These are phyloP conservation scores for Pythium insidiosum DNA, from an alignment of 352 stramenopile species.

Conservation along the genomic window DNA sequence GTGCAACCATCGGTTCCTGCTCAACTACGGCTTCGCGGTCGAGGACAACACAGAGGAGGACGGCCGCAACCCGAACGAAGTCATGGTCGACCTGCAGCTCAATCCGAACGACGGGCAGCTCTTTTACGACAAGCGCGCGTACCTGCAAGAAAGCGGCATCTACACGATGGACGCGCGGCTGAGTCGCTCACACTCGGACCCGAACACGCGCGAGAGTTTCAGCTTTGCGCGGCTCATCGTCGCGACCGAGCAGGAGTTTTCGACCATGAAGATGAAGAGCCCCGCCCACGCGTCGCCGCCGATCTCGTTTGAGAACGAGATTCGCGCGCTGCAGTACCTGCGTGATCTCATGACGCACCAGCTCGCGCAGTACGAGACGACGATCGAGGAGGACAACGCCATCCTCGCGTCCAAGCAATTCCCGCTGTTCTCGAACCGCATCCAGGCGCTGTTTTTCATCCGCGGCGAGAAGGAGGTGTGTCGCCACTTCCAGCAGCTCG, in stretches of 20 bases:
- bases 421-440: constrained; percentile 81
- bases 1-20: constrained; percentile 98
- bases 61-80: constrained; percentile 98
- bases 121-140: constrained; percentile 80
- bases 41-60: constrained; percentile 98
- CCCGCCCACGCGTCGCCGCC: constrained; percentile 68
- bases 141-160: constrained; percentile 81
- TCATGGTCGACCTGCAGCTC: constrained; percentile 86
- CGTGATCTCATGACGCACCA: constrained; percentile 74
- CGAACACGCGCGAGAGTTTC: constrained; percentile 81
- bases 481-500: constrained; percentile 70
- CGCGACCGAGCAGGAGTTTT: constrained; percentile 78
- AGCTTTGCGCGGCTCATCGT: constrained; percentile 83
- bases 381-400: constrained; percentile 82
- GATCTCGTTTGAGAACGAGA: constrained; percentile 83
- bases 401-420: constrained; percentile 74
- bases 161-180: constrained; percentile 84
- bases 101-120: constrained; percentile 46
- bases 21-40: constrained; percentile 99
- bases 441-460: constrained; percentile 86
- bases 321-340: constrained; percentile 66
- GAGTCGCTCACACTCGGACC: constrained; percentile 76
- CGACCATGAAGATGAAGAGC: constrained; percentile 72
- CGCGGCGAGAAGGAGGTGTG: constrained; percentile 86
- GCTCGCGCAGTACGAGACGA: constrained; percentile 74